Percentiles rank a stretch among this genome's conserved stretches.
Evolutionary conservation across 169 alveolate genomes (phyloP).

Genomic region (Eimeria brunetti): DNA sequence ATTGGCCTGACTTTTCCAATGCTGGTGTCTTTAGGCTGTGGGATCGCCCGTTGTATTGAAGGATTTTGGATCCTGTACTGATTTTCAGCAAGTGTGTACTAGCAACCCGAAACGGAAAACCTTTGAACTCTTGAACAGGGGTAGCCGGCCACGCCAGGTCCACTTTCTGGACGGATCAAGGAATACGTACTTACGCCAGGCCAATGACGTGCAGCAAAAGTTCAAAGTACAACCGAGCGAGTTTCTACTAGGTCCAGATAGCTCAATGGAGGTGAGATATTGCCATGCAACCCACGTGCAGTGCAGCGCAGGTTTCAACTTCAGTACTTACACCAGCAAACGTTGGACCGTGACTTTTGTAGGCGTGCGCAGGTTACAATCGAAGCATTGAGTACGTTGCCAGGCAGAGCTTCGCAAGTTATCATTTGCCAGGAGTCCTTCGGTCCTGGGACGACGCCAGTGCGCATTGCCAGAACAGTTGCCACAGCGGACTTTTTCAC

Average conservation of each 20-base stretch:
- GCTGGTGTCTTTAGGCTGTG: constrained; percentile 25
- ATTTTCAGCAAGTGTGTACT: constrained; percentile 62
- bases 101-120: constrained; percentile 50
- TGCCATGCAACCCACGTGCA: neutral
- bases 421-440: constrained; percentile 69
- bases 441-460: constrained; percentile 72
- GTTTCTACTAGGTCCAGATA: constrained; percentile 45
- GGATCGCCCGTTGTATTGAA: constrained; percentile 54
- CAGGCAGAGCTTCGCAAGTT: constrained; percentile 67
- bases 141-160: constrained; percentile 44
- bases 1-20: neutral
- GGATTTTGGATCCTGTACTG: constrained; percentile 45
- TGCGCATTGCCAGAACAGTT: constrained; percentile 43
- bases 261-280: constrained; percentile 34
- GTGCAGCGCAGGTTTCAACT: neutral
- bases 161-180: constrained; percentile 64
- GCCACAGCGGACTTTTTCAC: constrained; percentile 75
- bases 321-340: neutral
- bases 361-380: constrained; percentile 65
- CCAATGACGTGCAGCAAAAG: constrained; percentile 28
- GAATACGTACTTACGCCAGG: constrained; percentile 32
- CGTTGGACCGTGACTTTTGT: neutral
- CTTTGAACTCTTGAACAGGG: constrained; percentile 49
- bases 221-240: constrained; percentile 51
- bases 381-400: constrained; percentile 68